A percentile compares a stretch with the other conserved stretches of the same genome.
Evolutionary conservation across 116 monocot genomes (phyloP).

Genomic region (Phalaenopsis hybrid): DNA sequence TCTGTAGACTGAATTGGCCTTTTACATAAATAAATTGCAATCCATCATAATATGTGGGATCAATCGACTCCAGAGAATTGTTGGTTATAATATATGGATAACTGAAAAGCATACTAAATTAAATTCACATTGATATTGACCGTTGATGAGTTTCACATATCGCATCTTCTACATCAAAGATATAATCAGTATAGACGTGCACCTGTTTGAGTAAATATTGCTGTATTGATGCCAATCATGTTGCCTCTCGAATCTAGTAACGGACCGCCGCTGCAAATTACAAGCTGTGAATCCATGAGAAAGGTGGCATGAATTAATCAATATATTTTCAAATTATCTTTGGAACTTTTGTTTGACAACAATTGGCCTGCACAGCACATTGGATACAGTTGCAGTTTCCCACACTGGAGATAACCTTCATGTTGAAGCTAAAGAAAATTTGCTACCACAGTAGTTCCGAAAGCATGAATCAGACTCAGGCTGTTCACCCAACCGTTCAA

Average conservation of each 20-base stretch:
- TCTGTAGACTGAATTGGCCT: too few species aligned
- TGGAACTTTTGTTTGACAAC: not conserved
- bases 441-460: not conserved
- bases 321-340: not conserved
- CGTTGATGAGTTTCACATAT: not conserved
- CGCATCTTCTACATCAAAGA: not conserved
- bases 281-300: constrained; percentile 5
- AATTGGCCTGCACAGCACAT: not conserved
- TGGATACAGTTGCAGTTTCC: not conserved
- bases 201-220: constrained; percentile 95
- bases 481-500: not conserved
- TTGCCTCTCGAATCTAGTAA: constrained; percentile 83
- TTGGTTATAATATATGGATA: not conserved
- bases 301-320: not conserved
- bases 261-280: constrained; percentile 77
- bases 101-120: not conserved
- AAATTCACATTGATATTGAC: not conserved
- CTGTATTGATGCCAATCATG: constrained; percentile 92
- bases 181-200: not conserved
- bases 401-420: not conserved
- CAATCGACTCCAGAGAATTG: not conserved
- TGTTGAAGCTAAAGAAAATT: not conserved
- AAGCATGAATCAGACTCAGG: not conserved
- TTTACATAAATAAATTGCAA: not conserved
- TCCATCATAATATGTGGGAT: not conserved